Evolutionary conservation across 2,329 filamentous ascomycete genomes (phyloP).

Genomic region (Aschersonia sp.): DNA sequence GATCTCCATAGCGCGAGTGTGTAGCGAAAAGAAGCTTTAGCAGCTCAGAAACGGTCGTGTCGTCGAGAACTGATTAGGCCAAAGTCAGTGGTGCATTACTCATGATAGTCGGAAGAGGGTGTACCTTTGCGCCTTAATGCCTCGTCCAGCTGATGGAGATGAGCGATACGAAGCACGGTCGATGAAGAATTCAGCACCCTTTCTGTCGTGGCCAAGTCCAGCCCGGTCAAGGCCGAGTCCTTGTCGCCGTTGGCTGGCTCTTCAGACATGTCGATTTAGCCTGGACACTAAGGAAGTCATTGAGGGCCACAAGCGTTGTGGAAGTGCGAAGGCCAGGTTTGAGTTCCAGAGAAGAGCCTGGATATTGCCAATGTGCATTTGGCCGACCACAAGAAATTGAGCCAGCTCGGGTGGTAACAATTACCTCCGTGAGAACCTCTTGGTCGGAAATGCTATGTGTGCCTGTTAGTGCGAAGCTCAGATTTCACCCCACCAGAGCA

Average conservation of each 20-base stretch:
- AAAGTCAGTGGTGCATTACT: background rate
- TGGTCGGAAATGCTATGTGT: no score
- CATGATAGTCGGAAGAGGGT: background rate
- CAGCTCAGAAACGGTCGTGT: constrained; percentile 35
- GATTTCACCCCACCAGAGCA: no score
- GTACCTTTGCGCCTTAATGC: constrained; percentile 21
- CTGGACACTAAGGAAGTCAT: constrained; percentile 15
- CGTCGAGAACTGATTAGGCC: constrained; percentile 22
- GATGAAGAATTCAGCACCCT: constrained; percentile 46
- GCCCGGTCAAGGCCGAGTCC: constrained; percentile 15
- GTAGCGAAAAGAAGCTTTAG: constrained; percentile 72
- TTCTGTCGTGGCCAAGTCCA: constrained; percentile 36
- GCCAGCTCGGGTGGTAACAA: no score
- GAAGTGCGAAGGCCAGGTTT: background rate
- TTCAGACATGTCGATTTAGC: constrained; percentile 20
- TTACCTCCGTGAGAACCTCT: no score
- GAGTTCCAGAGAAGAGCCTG: background rate
- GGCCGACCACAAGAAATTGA: no score
- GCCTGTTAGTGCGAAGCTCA: no score
- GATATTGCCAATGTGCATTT: no score
- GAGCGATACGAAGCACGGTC: constrained; percentile 37
- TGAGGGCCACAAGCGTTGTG: constrained; percentile 11
- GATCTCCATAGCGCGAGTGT: constrained; percentile 75
- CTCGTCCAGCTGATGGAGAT: constrained; percentile 42
- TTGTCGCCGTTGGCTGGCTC: constrained; percentile 26